These are phyloP conservation scores for Apiospora saccharicola DNA, from an alignment of 2,329 filamentous ascomycete species.

Conservation along the genomic window DNA sequence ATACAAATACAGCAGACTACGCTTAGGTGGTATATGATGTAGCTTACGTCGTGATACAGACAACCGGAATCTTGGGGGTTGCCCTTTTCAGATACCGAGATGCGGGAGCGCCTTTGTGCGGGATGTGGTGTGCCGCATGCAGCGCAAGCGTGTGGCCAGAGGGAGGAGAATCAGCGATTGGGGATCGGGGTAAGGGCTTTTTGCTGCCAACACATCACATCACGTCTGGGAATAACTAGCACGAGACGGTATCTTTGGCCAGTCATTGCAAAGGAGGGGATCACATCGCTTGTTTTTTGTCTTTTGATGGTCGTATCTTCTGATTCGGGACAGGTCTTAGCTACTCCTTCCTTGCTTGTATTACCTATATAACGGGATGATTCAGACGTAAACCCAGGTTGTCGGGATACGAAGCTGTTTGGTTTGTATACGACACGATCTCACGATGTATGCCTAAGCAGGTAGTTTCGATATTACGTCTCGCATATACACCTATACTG, in stretches of 20 bases:
- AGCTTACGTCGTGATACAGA: not conserved
- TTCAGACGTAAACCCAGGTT: slow-evolving; percentile 10
- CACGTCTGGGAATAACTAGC: not conserved
- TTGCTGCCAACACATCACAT: slow-evolving; percentile 13
- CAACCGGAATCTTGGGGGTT: slow-evolving; percentile 13
- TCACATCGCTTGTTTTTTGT: not conserved
- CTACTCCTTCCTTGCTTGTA: not conserved
- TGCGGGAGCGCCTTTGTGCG: slow-evolving; percentile 9
- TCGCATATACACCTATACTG: not conserved
- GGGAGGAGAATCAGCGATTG: not conserved
- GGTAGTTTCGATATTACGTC: not conserved
- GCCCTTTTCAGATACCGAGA: slow-evolving; percentile 4
- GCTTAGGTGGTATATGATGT: not conserved
- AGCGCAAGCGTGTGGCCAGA: not conserved
- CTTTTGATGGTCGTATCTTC: not conserved
- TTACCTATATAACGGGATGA: not conserved
- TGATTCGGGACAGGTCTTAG: not conserved
- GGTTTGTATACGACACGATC: not conserved
- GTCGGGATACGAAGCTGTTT: slow-evolving; percentile 10
- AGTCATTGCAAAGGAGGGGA: not conserved
- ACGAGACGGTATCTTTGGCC: slow-evolving; percentile 2
- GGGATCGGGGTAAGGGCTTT: slow-evolving; percentile 11
- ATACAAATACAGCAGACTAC: not conserved
- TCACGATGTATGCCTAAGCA: not conserved
- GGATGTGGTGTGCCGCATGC: not conserved